phyloP scores from a whole-genome alignment of 1,139 yeast species.

The Sugiyamaella sp. region DNA sequence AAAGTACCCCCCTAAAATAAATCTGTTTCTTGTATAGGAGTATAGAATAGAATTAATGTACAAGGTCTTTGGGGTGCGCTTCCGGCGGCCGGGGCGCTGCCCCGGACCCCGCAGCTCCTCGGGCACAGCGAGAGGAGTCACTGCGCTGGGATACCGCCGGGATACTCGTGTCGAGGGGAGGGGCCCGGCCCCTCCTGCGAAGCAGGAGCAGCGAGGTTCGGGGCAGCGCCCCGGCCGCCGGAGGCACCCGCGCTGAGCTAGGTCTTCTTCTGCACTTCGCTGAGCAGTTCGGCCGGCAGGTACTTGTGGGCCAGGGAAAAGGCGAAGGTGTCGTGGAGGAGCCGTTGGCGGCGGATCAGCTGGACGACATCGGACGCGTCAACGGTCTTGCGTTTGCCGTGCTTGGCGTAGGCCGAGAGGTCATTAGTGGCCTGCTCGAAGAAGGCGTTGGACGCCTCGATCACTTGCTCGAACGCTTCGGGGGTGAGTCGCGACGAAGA shows the following conservation, averaged over 20 bases:
- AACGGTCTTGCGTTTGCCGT: slow-evolving; percentile 37
- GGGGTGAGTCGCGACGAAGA: slow-evolving; percentile 27
- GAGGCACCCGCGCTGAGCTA: not conserved
- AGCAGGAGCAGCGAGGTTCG: too few relatives aligned
- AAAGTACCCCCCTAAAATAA: not conserved
- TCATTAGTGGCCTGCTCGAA: slow-evolving; percentile 37
- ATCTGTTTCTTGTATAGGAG: not conserved
- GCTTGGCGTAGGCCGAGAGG: slow-evolving; percentile 38
- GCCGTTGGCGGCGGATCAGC: slow-evolving; percentile 36
- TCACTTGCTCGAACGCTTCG: slow-evolving; percentile 36
- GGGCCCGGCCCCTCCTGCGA: too few relatives aligned
- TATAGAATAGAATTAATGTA: slow-evolving; percentile 5
- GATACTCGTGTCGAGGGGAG: too few relatives aligned
- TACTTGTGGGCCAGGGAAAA: slow-evolving; percentile 35
- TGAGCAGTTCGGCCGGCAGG: slow-evolving; percentile 38
- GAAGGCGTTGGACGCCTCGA: slow-evolving; percentile 35
- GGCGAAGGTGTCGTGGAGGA: slow-evolving; percentile 25
- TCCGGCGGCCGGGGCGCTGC: not conserved
- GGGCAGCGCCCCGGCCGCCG: not conserved
- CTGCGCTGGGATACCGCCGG: too few relatives aligned
- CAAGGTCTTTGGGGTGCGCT: not conserved
- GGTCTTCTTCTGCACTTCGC: slow-evolving; percentile 25
- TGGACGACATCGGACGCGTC: slow-evolving; percentile 38
- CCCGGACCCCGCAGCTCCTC: not conserved
- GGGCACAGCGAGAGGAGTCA: not conserved